Evolutionary conservation across 2,329 filamentous ascomycete species (phyloP), one percentile per base, ranked within the genome.

Genomic region (Aspergillus latus): DNA sequence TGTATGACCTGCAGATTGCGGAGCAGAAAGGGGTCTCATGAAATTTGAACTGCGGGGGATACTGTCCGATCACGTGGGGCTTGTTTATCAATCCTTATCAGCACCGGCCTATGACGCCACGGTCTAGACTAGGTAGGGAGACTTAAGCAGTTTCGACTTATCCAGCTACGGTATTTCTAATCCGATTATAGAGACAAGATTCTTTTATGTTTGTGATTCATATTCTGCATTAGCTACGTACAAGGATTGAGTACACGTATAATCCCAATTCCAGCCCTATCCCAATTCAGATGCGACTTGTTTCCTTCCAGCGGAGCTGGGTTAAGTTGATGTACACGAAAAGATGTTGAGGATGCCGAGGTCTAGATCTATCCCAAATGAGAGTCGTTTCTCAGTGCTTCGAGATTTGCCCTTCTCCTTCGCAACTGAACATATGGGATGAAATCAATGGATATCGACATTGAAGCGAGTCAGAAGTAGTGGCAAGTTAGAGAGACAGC

Each of bases 11-110:
- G 21, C 21, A 21, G 21, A 21, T 30, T 21, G 11, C 13, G 42
- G 7, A 37, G 37, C 10, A 3, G 37, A 43, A 45, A n/a, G 49
- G 16, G 34, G 36, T 32, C 37, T 42, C 28, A 43, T 50, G n/a
- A 26, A 37, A 52, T 49, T 49, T 3, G 36, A 52, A 21, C 37
- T 52, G 49, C 29, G 49, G 49, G 48, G 49, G 29, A 52, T 37
- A 37, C 28, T 49, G 5, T 16, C 30, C 13, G 40, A 45, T 44
- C 49, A 52, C 49, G 49, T 52, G 40, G n/a, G 8, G n/a, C 9
- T 15, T 11, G n/a, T 13, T 21, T 16, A 42, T 21, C 21, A 21
- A 21, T 21, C 21, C n/a, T 37, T 37, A 42, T 42, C 39, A 21
- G 21, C 21, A 8, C n/a, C 2, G 10, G 4, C 10, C 13, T 15